Evolutionary conservation across 805 yeast genomes (phyloP).

Genomic region (Ogataea glucozyma): DNA sequence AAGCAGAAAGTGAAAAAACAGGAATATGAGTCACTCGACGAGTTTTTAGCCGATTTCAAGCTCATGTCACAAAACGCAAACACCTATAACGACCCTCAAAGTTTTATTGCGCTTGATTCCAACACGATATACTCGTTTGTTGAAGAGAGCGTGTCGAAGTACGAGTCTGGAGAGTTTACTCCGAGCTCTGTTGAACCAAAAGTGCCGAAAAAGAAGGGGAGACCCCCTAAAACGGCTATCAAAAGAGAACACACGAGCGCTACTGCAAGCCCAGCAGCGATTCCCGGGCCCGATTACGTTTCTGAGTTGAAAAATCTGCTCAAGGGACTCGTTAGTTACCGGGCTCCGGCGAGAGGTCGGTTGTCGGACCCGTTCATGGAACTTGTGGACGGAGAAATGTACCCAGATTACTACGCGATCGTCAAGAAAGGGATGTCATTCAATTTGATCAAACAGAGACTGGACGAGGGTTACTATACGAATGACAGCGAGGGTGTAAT

Average conservation of each 20-base stretch:
- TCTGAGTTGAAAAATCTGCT: slow-evolving; percentile 32
- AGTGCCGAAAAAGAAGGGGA: slow-evolving; percentile 7
- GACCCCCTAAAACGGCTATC: not conserved
- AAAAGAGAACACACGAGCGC: slow-evolving; percentile 2
- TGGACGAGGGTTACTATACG: slow-evolving; percentile 53
- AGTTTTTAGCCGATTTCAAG: slow-evolving; percentile 60
- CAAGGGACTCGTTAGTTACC: slow-evolving; percentile 44
- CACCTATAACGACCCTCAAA: slow-evolving; percentile 65
- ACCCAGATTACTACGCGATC: slow-evolving; percentile 79
- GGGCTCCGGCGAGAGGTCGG: slow-evolving; percentile 49
- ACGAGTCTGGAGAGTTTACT: slow-evolving; percentile 5
- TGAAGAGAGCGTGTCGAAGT: slow-evolving; percentile 46
- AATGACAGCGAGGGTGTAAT: slow-evolving; percentile 51
- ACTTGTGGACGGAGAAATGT: slow-evolving; percentile 65
- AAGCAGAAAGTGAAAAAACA: slow-evolving; percentile 44
- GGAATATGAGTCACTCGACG: slow-evolving; percentile 39
- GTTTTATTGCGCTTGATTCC: slow-evolving; percentile 70
- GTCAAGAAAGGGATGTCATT: slow-evolving; percentile 77
- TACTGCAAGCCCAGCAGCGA: no score
- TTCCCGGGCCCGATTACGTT: slow-evolving; percentile 10
- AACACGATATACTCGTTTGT: slow-evolving; percentile 56
- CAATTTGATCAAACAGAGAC: slow-evolving; percentile 51
- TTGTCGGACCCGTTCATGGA: slow-evolving; percentile 74
- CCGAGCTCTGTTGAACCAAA: slow-evolving; percentile 1
- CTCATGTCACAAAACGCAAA: slow-evolving; percentile 71